Evolutionary conservation across 352 stramenopile genomes (phyloP), one percentile per base, ranked within the genome.

Genomic region (Peronospora destructor): DNA sequence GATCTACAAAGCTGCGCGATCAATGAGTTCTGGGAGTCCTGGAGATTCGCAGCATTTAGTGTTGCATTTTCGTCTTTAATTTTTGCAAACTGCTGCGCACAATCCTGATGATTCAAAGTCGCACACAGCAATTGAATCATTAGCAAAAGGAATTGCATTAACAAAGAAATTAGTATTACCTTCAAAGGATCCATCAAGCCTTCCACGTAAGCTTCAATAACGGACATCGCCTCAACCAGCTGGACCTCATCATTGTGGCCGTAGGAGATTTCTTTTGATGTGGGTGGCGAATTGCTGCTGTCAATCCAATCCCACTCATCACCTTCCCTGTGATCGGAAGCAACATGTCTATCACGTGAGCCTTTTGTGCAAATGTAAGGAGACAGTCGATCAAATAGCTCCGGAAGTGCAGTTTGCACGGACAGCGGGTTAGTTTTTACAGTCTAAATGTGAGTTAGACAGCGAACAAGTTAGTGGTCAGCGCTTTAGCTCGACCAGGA

Each of bases 261-360:
- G 19, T 26, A 36, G n/a, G 17, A 34, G 7, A 21, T 6, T 19
- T 34, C 35, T 32, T 53, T 64, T 8, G 49, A 37, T 10, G 41
- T 16, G 5, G 33, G 56, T 33, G 47, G 55, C 1, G 58, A 69
- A 19, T 36, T 59, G 28, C 30, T 53, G 16, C 42, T 52, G 14
- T 86, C 76, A 48, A 74, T 69, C 72, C 75, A 86, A 39, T 73
- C 76, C 79, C 79, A 91, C 35, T 87, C 71, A 38, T 87, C 71
- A 13, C 75, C 59, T 29, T 71, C 70, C 13, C 46, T 63, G 1
- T 73, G 34, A 32, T 61, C 60, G 16, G 41, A 28, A 40, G 33
- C 23, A 48, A 12, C 9, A 30, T 34, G 12, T 14, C 52, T 37
- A 33, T 44, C 32, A 52, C 52, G 26, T 38, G 30, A 25, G 30